Evolutionary conservation across 805 yeast species (phyloP).

Genomic region (Huiozyma naganishii): DNA sequence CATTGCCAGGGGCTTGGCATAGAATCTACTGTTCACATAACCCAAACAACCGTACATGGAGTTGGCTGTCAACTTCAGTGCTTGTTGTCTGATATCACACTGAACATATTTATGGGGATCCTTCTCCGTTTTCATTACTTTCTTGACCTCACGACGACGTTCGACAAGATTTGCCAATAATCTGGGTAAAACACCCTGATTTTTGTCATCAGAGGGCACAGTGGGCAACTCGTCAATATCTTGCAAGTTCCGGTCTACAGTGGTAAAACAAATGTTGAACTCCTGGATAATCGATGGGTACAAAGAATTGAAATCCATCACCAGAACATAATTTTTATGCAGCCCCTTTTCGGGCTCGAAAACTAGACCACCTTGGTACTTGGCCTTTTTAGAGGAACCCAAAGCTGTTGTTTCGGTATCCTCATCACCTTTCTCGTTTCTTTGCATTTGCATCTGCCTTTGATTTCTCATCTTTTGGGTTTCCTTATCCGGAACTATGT

Average conservation of each 20-base stretch:
- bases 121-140: constrained; percentile 63
- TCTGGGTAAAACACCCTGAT: constrained; percentile 78
- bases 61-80: constrained; percentile 91
- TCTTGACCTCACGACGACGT: constrained; percentile 89
- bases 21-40: constrained; percentile 80
- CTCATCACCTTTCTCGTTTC: constrained; percentile 16
- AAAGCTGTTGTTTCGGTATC: constrained; percentile 30
- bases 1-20: constrained; percentile 94
- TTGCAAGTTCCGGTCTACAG: constrained; percentile 59
- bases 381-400: constrained; percentile 50
- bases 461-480: constrained; percentile 30
- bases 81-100: constrained; percentile 91
- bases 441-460: constrained; percentile 21
- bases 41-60: constrained; percentile 99
- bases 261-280: constrained; percentile 92
- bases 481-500: constrained; percentile 81
- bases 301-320: constrained; percentile 96
- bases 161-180: constrained; percentile 74
- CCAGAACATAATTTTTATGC: constrained; percentile 78
- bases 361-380: constrained; percentile 87
- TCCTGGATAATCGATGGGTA: constrained; percentile 97
- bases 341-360: constrained; percentile 95
- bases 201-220: constrained; percentile 47
- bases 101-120: constrained; percentile 61
- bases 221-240: constrained; percentile 56